Evolutionary conservation across 2,329 filamentous ascomycete species (phyloP).

Genomic region (Penicillium italicum): DNA sequence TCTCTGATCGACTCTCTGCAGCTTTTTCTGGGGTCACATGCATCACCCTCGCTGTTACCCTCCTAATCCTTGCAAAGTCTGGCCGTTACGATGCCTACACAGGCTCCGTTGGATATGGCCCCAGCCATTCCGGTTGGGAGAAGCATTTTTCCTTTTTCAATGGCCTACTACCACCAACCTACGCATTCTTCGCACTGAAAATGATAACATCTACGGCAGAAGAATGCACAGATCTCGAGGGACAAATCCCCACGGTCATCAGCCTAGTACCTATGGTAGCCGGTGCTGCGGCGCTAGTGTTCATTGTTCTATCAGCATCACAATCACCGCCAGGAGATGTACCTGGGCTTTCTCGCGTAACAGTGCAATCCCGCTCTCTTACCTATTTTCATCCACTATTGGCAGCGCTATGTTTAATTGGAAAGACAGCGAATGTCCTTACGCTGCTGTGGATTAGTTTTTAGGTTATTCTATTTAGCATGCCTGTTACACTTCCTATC

Average conservation of each 20-base stretch:
- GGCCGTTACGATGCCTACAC: conserved; percentile 45
- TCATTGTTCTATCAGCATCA: conserved; percentile 54
- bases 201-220: conserved; percentile 63
- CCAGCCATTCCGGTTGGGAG: conserved; percentile 52
- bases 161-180: conserved; percentile 57
- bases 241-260: conserved; percentile 51
- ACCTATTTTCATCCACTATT: conserved; percentile 30
- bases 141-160: conserved; percentile 60
- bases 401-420: conserved; percentile 40
- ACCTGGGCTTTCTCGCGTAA: conserved; percentile 49
- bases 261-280: conserved; percentile 48
- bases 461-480: conserved; percentile 53
- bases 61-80: conserved; percentile 53
- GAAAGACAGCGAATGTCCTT: conserved; percentile 46
- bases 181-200: conserved; percentile 58
- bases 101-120: not conserved
- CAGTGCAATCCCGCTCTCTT: conserved; percentile 43
- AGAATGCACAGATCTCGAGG: conserved; percentile 52
- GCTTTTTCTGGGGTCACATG: conserved; percentile 47
- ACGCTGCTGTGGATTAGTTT: conserved; percentile 52
- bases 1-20: conserved; percentile 60
- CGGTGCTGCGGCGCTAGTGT: conserved; percentile 53
- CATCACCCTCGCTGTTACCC: conserved; percentile 54
- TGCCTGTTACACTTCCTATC: conserved; percentile 53
- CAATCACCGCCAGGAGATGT: conserved; percentile 47